Conservation (phyloP, 106 monocot genomes). For the Apostasia ramifera region DNA sequence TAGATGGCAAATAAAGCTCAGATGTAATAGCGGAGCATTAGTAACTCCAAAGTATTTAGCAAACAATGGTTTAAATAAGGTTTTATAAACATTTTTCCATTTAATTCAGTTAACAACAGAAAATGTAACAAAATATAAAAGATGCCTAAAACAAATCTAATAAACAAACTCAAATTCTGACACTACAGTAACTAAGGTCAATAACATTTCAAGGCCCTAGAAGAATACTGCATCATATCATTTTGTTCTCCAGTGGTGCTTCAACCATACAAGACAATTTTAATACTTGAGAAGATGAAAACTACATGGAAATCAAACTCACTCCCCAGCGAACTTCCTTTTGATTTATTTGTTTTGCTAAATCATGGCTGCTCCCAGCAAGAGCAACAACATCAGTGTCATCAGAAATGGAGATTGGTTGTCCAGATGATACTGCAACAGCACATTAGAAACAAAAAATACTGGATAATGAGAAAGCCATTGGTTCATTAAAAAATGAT, state of each 20-base stretch:
- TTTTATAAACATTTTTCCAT: too few relatives aligned
- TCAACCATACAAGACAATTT: neutral
- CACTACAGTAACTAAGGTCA: too few relatives aligned
- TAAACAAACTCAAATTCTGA: too few relatives aligned
- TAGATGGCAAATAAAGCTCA: too few relatives aligned
- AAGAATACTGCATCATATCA: neutral
- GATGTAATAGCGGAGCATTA: too few relatives aligned
- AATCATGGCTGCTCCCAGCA: slow-evolving; percentile 62
- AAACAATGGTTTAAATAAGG: too few relatives aligned
- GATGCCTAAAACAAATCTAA: too few relatives aligned
- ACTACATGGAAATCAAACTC: slow-evolving; percentile 15
- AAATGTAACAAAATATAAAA: too few relatives aligned
- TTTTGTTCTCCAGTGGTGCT: neutral
- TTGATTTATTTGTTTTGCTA: slow-evolving; percentile 82
- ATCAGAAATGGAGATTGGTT: slow-evolving; percentile 70
- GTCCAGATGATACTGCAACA: slow-evolving; percentile 75
- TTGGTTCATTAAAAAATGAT: too few relatives aligned
- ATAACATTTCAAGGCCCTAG: neutral
- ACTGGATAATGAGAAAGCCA: neutral
- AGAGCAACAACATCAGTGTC: slow-evolving; percentile 68
- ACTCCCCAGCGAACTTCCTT: slow-evolving; percentile 98
- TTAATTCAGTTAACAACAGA: too few relatives aligned
- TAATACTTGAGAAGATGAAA: neutral
- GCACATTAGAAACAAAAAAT: slow-evolving; percentile 10
- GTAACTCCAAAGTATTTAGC: too few relatives aligned